Conservation (phyloP, 805 yeast species). For the Cyberlindnera mycetangii region DNA sequence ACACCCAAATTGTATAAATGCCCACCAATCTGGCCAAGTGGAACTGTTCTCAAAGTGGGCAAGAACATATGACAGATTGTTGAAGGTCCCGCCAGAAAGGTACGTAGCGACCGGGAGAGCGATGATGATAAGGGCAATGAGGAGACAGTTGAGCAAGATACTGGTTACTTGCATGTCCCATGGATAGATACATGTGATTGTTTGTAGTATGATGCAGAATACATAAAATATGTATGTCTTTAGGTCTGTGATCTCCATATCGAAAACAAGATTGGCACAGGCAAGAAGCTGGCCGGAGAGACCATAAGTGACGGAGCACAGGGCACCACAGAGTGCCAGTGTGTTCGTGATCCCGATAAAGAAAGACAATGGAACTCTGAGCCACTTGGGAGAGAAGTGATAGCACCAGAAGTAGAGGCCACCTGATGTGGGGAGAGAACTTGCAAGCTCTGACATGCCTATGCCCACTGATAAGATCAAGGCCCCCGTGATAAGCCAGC, state of each 20-base stretch:
- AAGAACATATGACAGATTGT: constrained; percentile 53
- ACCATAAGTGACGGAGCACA: constrained; percentile 65
- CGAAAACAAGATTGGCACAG: constrained; percentile 40
- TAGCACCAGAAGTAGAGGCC: constrained; percentile 65
- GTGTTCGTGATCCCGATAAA: constrained; percentile 66
- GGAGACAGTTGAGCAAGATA: constrained; percentile 46
- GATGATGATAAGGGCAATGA: constrained; percentile 49
- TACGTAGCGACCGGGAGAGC: constrained; percentile 57
- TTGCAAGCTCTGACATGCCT: constrained; percentile 58
- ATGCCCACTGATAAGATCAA: constrained; percentile 53
- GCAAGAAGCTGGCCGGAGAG: constrained; percentile 54
- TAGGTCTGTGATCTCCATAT: constrained; percentile 46
- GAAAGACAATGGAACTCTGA: constrained; percentile 49
- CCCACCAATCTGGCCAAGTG: constrained; percentile 60
- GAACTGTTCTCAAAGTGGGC: constrained; percentile 47
- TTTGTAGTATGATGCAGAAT: constrained; percentile 49
- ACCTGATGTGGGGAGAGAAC: constrained; percentile 68
- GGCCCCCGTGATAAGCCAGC: constrained; percentile 58
- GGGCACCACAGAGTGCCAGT: constrained; percentile 58
- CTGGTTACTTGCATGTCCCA: constrained; percentile 38
- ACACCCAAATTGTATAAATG: constrained; percentile 47
- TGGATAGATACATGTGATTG: constrained; percentile 28
- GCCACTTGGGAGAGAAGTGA: constrained; percentile 53
- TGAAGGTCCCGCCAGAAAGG: constrained; percentile 33
- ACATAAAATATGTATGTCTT: constrained; percentile 58